These are phyloP conservation scores for Acrodontium crateriforme DNA, from an alignment of 2,329 filamentous ascomycete species.

Conservation along the genomic window DNA sequence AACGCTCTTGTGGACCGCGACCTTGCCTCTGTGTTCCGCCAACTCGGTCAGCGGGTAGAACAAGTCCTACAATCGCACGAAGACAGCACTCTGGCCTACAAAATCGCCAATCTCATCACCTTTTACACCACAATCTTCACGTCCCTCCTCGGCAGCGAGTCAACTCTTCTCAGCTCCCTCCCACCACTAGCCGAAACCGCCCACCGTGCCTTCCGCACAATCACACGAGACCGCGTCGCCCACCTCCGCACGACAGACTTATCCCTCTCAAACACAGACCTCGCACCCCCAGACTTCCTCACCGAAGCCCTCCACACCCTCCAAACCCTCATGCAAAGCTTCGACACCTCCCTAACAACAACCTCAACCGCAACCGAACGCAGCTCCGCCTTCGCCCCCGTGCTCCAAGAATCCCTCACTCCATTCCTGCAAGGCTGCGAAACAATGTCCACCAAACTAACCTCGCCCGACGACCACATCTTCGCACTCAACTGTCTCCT, in stretches of 20 bases:
- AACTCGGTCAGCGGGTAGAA: slow-evolving; percentile 81
- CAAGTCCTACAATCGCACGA: slow-evolving; percentile 88
- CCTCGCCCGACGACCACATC: slow-evolving; percentile 47
- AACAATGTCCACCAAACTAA: slow-evolving; percentile 49
- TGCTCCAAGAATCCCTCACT: slow-evolving; percentile 68
- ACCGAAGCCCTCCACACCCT: slow-evolving; percentile 68
- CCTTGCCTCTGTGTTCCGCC: slow-evolving; percentile 62
- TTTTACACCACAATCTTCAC: slow-evolving; percentile 83
- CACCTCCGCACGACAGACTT: slow-evolving; percentile 58
- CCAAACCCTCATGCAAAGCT: slow-evolving; percentile 66
- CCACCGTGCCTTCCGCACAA: slow-evolving; percentile 64
- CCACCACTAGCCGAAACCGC: slow-evolving; percentile 59
- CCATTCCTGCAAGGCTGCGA: slow-evolving; percentile 70
- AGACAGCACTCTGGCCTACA: slow-evolving; percentile 77
- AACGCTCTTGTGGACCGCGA: slow-evolving; percentile 79
- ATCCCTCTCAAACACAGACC: slow-evolving; percentile 54
- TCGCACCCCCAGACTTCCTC: slow-evolving; percentile 68
- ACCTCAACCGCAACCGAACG: slow-evolving; percentile 36
- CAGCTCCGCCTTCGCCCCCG: slow-evolving; percentile 57
- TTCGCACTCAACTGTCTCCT: slow-evolving; percentile 62
- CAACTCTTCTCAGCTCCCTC: slow-evolving; percentile 56
- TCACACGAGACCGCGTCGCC: slow-evolving; percentile 68
- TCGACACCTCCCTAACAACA: slow-evolving; percentile 63
- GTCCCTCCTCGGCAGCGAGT: slow-evolving; percentile 58
- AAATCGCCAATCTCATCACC: slow-evolving; percentile 71